Conservation (phyloP, 2,329 filamentous ascomycete species). For the Aspergillus fructus region DNA sequence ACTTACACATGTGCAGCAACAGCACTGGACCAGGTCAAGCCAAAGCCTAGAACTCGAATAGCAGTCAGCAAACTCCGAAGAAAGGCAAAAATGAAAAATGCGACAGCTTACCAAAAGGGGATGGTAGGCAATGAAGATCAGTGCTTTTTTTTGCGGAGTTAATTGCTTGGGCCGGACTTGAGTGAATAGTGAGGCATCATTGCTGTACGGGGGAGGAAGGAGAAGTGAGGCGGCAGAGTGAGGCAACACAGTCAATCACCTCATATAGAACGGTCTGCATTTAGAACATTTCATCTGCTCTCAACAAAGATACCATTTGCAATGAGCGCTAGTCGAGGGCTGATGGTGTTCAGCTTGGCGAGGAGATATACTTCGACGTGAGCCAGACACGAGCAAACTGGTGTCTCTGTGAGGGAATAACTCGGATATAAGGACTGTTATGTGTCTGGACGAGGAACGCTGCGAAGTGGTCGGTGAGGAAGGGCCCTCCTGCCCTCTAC, state of each 20-base stretch:
- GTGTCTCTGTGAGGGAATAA: background rate
- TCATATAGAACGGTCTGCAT: background rate
- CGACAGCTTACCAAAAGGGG: background rate
- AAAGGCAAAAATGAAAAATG: too few species aligned
- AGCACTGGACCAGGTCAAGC: background rate
- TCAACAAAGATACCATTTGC: background rate
- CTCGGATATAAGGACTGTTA: background rate
- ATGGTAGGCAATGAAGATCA: background rate
- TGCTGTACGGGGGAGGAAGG: background rate
- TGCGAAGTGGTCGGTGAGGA: background rate
- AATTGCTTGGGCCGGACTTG: background rate
- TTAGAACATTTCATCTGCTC: background rate
- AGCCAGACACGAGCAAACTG: background rate
- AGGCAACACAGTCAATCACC: background rate
- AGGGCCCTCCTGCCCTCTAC: background rate
- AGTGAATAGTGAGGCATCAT: background rate
- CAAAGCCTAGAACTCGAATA: background rate
- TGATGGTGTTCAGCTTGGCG: background rate
- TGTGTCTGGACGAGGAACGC: background rate
- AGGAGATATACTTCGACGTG: background rate
- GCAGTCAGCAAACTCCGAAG: background rate
- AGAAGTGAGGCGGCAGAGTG: background rate
- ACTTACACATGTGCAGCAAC: background rate
- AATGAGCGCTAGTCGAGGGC: background rate
- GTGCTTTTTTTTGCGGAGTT: background rate